These are phyloP conservation scores for Xylaria arbuscula DNA, from an alignment of 2,329 filamentous ascomycete genomes.

Conservation along the genomic window DNA sequence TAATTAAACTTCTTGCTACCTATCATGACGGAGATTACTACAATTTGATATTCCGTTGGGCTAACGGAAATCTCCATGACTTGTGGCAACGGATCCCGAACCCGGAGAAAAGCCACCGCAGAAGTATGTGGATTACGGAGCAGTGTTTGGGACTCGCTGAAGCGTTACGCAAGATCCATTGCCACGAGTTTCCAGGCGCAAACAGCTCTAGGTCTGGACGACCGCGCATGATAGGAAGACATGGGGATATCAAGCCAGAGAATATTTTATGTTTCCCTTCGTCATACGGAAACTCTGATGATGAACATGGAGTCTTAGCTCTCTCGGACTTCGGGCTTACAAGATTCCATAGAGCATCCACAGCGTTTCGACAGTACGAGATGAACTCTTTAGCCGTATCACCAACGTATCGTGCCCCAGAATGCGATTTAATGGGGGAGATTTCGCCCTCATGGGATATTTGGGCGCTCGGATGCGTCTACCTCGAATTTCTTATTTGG, in stretches of 20 bases:
- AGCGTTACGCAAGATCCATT: not conserved
- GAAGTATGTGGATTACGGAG: slow-evolving; percentile 1
- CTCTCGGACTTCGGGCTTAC: slow-evolving; percentile 12
- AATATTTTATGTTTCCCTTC: not conserved
- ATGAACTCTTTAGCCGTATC: not conserved
- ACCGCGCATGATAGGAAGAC: not conserved
- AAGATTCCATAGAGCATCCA: not conserved
- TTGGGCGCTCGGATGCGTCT: not conserved
- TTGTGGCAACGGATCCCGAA: not conserved
- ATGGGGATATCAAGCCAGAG: slow-evolving; percentile 2
- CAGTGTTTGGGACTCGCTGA: not conserved
- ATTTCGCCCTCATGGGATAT: not conserved
- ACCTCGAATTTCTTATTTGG: slow-evolving; percentile 1
- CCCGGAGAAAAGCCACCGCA: too few relatives aligned
- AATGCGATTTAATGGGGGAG: not conserved
- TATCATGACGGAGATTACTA: not conserved
- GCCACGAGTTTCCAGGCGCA: not conserved
- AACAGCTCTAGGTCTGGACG: too few relatives aligned
- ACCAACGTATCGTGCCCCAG: not conserved
- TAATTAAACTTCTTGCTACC: slow-evolving; percentile 1
- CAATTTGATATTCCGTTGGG: slow-evolving; percentile 3
- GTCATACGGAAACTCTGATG: not conserved
- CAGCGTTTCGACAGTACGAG: not conserved
- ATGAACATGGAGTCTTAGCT: not conserved
- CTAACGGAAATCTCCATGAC: not conserved